Percentiles rank a stretch among this genome's conserved stretches.
phyloP scores from a whole-genome alignment of 176 grass and related monocot species.

The Panicum miliaceum region DNA sequence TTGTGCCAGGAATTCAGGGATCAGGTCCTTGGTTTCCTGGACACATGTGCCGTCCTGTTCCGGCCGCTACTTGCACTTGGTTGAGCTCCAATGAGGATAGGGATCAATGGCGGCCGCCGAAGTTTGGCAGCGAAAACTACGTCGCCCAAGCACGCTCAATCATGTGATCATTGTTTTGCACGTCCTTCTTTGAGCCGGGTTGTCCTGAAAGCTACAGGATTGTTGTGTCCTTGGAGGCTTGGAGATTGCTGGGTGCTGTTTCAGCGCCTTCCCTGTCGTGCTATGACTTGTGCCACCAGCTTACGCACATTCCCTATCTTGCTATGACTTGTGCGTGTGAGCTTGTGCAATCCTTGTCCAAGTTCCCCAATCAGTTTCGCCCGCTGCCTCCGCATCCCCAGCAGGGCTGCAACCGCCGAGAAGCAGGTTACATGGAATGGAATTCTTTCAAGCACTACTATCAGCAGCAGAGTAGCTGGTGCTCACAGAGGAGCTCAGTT shows the following conservation, averaged over 20 bases:
- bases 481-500: not conserved
- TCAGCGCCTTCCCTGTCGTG: not conserved
- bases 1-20: constrained; percentile 11
- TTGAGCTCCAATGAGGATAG: not conserved
- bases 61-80: not conserved
- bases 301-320: not conserved
- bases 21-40: not conserved
- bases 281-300: not conserved
- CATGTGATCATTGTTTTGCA: not conserved
- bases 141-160: not conserved
- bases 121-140: constrained; percentile 26
- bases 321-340: not conserved
- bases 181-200: not conserved
- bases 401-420: not conserved
- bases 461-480: not conserved
- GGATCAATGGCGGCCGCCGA: not conserved
- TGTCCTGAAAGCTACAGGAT: constrained; percentile 19
- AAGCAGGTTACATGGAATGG: not conserved
- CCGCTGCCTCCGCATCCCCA: constrained; percentile 2
- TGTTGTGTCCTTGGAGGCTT: not conserved
- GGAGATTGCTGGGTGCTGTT: not conserved
- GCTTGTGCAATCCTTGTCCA: not conserved
- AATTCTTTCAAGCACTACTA: not conserved
- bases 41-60: not conserved
- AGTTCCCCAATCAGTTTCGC: not conserved